Base-by-base conservation (phyloP, 768 basidiomycete species). In the Lactarius trivialis region DNA sequence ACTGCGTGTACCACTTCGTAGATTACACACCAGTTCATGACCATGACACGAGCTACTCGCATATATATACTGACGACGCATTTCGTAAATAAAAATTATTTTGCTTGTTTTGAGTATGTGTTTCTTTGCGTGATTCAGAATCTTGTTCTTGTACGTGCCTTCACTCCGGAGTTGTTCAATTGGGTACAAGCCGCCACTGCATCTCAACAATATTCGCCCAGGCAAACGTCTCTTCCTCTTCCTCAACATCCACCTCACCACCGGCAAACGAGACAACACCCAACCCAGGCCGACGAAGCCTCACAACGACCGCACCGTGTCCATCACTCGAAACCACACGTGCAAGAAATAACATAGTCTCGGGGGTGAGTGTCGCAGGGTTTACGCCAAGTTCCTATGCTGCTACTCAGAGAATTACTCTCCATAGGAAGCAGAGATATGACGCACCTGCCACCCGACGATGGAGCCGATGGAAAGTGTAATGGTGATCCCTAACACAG, bases 331-430 rank as follows among this genome's bases (percentile, higher is more conserved):
- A 64, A 9, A 70, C 52, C 0, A 88, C 73, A 0, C 71, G 72
- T 0, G 75, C 84, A 2, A 83, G 63, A n/a, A 73, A 76, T 21
- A 86, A 68, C 60, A 87, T 67, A 14, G 79, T 70, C 64, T 86
- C 88, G 0, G 88, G 88, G 5, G 84, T 80, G 56, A 78, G 79
- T 4, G 85, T 87, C 6, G 68, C 69, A 0, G 82, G 82, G 65
- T 86, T 81, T 55, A 89, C 78, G 0, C 76, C 82, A 2, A 89
- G 78, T 6, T 71, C 79, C 87, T 89, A 66, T 32, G 21, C 24
- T 33, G 9, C n/a, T 30, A 30, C 30, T 26, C 49, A 26, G 55
- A 52, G 15, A 32, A 55, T n/a, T 1, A 2, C 9, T n/a, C 34
- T 6, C 65, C 39, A 58, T 52, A 17, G 39, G 34, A 17, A 32